These are phyloP conservation scores for Zanthoxylum bungeanum DNA, from an alignment of 345 rosid species.

Conservation along the genomic window DNA sequence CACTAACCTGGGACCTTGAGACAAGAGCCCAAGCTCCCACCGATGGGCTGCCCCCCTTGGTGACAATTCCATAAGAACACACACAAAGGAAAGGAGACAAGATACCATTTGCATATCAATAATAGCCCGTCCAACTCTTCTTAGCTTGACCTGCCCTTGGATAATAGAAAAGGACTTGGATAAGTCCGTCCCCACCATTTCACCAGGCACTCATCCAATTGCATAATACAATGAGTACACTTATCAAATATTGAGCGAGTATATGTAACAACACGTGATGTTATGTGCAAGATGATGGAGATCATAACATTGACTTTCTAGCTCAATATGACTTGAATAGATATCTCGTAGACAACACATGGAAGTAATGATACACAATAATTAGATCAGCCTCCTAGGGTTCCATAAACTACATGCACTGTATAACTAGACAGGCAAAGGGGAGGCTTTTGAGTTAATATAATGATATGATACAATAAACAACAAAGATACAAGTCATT, in stretches of 20 bases:
- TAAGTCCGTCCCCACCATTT: not conserved
- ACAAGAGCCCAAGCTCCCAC: no score
- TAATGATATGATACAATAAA: not conserved
- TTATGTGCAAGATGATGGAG: not conserved
- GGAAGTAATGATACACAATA: slow-evolving; percentile 8
- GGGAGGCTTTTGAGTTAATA: slow-evolving; percentile 4
- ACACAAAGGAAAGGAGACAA: no score
- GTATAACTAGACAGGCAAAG: not conserved
- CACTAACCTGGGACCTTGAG: no score
- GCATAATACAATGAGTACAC: not conserved
- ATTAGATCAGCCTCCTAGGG: slow-evolving; percentile 10
- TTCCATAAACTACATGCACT: not conserved
- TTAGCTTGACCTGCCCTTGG: not conserved
- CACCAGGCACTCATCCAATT: not conserved
- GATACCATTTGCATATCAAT: not conserved
- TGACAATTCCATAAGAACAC: no score
- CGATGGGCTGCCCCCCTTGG: no score
- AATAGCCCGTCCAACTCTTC: not conserved
- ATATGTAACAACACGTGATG: no score
- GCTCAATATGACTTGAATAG: slow-evolving; percentile 7
- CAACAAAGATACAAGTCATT: not conserved
- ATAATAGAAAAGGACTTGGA: not conserved
- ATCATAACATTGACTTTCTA: not conserved
- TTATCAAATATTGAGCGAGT: not conserved
- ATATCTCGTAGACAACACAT: not conserved